phyloP scores from a whole-genome alignment of 495 filamentous ascomycete genomes.

The Podospora pseudocomata region DNA sequence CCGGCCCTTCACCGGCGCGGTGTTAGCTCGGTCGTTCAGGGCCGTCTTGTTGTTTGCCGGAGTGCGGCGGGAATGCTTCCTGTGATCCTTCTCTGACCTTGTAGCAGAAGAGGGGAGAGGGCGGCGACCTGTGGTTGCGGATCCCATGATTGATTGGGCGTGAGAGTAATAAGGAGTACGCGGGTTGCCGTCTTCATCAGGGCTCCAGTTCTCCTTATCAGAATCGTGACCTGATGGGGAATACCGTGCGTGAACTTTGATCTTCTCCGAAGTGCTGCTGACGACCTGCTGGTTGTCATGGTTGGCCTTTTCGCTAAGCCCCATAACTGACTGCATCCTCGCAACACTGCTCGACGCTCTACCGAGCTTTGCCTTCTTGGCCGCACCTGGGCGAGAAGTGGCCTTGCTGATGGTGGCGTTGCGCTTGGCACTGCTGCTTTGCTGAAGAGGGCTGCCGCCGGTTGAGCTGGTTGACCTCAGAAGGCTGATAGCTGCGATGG shows the following conservation, averaged over 20 bases:
- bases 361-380: conserved; percentile 62
- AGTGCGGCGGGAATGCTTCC: conserved; percentile 37
- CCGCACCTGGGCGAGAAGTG: conserved; percentile 43
- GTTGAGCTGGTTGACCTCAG: conserved; percentile 63
- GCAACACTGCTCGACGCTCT: conserved; percentile 65
- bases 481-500: conserved; percentile 65
- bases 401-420: conserved; percentile 50
- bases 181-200: conserved; percentile 47
- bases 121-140: conserved; percentile 14
- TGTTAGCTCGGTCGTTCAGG: conserved; percentile 32
- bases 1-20: conserved; percentile 26
- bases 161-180: conserved; percentile 24
- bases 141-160: conserved; percentile 4
- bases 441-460: conserved; percentile 44
- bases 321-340: conserved; percentile 53
- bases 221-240: conserved; percentile 58
- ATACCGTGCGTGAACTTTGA: conserved; percentile 35
- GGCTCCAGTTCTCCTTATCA: conserved; percentile 91
- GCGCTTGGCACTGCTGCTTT: conserved; percentile 52
- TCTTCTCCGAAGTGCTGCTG: conserved; percentile 42
- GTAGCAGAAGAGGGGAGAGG: conserved; percentile 21
- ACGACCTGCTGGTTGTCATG: background rate
- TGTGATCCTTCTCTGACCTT: background rate
- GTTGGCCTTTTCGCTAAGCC: conserved; percentile 27
- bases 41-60: conserved; percentile 28